phyloP scores from a whole-genome alignment of 345 rosid genomes.

The Eucalyptus viminalis region DNA sequence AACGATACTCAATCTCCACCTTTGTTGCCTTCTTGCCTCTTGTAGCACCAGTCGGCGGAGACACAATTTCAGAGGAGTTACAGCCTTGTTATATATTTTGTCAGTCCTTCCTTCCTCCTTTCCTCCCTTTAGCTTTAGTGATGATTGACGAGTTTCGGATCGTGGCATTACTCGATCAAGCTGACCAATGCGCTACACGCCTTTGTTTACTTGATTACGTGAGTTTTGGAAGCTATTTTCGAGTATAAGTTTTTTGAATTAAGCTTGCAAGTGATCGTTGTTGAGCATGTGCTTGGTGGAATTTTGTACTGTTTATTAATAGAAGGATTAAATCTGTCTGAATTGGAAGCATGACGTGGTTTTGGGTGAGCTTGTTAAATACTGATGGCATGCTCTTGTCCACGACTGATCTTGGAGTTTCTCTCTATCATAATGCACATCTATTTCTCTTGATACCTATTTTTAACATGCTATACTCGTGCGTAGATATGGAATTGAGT shows the following conservation, averaged over 20 bases:
- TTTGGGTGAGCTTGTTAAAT: not conserved
- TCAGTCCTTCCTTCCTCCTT: not conserved
- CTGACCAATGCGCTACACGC: not conserved
- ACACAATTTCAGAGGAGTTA: too few relatives aligned
- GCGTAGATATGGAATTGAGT: too few relatives aligned
- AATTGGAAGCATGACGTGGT: not conserved
- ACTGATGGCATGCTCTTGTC: not conserved
- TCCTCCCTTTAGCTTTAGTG: not conserved
- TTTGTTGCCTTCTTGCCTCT: too few relatives aligned
- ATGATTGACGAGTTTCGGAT: not conserved
- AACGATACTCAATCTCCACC: too few relatives aligned
- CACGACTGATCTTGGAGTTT: not conserved
- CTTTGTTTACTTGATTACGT: not conserved
- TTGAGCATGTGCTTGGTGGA: not conserved
- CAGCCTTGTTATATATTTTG: too few relatives aligned
- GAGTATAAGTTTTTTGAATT: too few relatives aligned
- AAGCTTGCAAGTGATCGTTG: not conserved
- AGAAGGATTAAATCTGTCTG: not conserved
- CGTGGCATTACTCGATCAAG: not conserved
- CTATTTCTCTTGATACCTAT: not conserved
- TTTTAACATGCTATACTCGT: too few relatives aligned
- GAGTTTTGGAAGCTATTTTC: not conserved
- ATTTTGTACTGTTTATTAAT: not conserved
- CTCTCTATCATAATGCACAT: not conserved
- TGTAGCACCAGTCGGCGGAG: fast-evolving